phyloP scores from a whole-genome alignment of 768 basidiomycete species.

The Serendipita sp. region DNA sequence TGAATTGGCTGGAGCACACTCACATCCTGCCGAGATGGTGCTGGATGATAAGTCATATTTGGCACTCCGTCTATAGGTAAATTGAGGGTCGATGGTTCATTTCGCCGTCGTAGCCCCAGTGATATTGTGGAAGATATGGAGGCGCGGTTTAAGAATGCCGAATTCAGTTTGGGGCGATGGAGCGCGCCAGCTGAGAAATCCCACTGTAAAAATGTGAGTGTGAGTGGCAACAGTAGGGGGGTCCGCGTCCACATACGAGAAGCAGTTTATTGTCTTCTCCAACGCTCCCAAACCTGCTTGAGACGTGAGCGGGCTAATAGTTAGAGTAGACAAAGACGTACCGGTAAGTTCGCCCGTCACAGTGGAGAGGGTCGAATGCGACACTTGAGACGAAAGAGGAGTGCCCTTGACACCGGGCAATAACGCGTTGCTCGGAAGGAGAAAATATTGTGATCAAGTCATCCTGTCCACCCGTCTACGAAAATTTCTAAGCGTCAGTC shows the following conservation, averaged over 20 bases:
- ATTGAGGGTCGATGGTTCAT: conserved; percentile 41
- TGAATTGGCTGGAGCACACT: conserved; percentile 82
- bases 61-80: conserved; percentile 34
- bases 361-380: conserved; percentile 78
- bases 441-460: conserved; percentile 91
- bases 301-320: neutral
- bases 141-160: conserved; percentile 53
- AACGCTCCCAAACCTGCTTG: conserved; percentile 60
- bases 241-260: conserved; percentile 37
- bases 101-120: conserved; percentile 41
- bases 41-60: conserved; percentile 55
- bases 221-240: conserved; percentile 10
- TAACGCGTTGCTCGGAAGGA: conserved; percentile 82
- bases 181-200: conserved; percentile 83
- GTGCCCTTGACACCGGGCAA: conserved; percentile 95
- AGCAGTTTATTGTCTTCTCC: conserved; percentile 95
- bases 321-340: neutral
- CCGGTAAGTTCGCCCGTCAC: conserved; percentile 80
- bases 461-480: conserved; percentile 88
- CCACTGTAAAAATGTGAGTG: conserved; percentile 43
- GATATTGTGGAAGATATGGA: conserved; percentile 71
- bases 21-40: conserved; percentile 81
- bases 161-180: conserved; percentile 73
- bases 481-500: conserved; percentile 3
- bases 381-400: conserved; percentile 84